Percentiles rank a stretch among this genome's conserved stretches.
Evolutionary conservation across 1,139 yeast species (phyloP).

Genomic region (Scheffersomyces lignicola): DNA sequence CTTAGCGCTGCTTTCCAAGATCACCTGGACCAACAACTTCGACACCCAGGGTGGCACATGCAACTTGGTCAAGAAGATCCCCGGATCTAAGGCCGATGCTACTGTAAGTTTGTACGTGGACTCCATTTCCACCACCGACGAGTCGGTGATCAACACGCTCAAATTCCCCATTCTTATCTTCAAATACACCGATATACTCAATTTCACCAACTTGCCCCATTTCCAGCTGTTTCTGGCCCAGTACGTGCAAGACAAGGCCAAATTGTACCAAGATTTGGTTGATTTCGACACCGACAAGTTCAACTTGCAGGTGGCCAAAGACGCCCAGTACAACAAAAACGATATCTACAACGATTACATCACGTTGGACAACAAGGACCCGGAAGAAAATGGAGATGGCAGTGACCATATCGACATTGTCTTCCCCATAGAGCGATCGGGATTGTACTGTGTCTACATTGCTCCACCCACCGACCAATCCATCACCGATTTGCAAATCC

Average conservation of each 20-base stretch:
- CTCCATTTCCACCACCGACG: constrained; percentile 4
- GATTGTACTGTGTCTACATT: constrained; percentile 36
- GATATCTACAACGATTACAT: constrained; percentile 12
- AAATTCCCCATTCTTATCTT: constrained; percentile 27
- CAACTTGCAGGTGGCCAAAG: constrained; percentile 7
- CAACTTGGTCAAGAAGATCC: background rate
- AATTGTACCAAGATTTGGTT: constrained; percentile 14
- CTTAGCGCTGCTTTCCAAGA: no score
- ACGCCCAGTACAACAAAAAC: constrained; percentile 6
- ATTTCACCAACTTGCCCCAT: constrained; percentile 23
- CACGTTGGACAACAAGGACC: constrained; percentile 8
- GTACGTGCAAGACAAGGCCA: constrained; percentile 13
- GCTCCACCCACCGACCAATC: constrained; percentile 22
- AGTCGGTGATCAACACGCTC: constrained; percentile 3
- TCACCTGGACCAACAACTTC: background rate
- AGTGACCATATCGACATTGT: constrained; percentile 10
- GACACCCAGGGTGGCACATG: background rate
- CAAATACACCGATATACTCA: constrained; percentile 23
- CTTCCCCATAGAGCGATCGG: constrained; percentile 23
- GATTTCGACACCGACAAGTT: constrained; percentile 13
- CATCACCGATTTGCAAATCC: constrained; percentile 14
- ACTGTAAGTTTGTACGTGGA: constrained; percentile 5
- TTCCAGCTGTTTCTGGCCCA: constrained; percentile 14
- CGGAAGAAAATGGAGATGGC: background rate
- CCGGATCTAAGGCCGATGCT: background rate